Evolutionary conservation across 331 rosid species (phyloP), one percentile per base, ranked within the genome.

Genomic region (Quercus tomentella): DNA sequence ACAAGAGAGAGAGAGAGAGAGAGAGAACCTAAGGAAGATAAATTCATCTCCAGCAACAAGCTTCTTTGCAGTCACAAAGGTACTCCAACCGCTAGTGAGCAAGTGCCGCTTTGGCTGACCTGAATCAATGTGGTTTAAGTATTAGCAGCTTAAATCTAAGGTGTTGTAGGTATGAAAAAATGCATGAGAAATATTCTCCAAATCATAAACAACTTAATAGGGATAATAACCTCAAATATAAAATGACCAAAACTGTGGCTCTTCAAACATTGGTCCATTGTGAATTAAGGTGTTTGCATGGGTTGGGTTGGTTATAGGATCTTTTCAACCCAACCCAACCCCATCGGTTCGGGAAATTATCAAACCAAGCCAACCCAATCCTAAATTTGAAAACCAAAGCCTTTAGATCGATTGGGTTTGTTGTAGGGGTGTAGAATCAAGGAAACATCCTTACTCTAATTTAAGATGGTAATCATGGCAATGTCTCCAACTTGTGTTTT

Each of bases 41-140:
- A 91, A 89, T 61, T 85, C n/a, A 79, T 93, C 97, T 58, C 97
- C 93, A 22, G 93, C 79, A 79, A 57, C 80, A 75, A 91, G 94
- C 60, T 82, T 91, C 81, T 91, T 93, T 23, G 93, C 70, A 58
- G 82, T 82, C 6, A 89, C 87, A 67, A 93, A 93, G 54, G 83
- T 83, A 84, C 90, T 93, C 97, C 94, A 93, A 30, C 94, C 94
- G 74, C 87, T 84, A 7, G 97, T 93, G 76, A 93, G 87, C 83
- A 91, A 79, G 84, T 93, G 94, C 74, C 92, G 81, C 86, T 73
- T 91, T 8, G 97, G 91, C 68, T 88, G 82, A 78, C 93, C 97
- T 93, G 87, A 86, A 75, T 81, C 80, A 70, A 55, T 77, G 70
- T 33, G 17, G 33, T 79, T 79, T 21, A 45, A 6, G 67, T 81